Evolutionary conservation across 257 asterid species (phyloP).

Genomic region (Mentha longifolia): DNA sequence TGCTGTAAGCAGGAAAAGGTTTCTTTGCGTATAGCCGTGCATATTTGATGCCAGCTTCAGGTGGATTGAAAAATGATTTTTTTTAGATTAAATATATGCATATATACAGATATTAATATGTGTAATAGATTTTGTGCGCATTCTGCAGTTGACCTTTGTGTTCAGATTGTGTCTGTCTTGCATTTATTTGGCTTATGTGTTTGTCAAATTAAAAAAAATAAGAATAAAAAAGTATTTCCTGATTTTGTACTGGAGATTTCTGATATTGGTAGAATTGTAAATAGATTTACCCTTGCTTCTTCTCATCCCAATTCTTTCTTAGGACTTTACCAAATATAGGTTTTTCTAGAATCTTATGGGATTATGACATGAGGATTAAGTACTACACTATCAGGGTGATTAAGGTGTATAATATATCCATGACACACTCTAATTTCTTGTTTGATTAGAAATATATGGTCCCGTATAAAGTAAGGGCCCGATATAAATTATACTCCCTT

Average conservation of each 20-base stretch:
- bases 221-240: not conserved
- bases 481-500: too few relatives aligned
- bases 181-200: conserved; percentile 13
- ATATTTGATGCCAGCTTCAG: conserved; percentile 40
- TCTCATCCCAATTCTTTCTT: not conserved
- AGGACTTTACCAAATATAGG: not conserved
- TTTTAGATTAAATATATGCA: conserved; percentile 8
- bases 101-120: not conserved
- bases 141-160: conserved; percentile 26
- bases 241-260: conserved; percentile 22
- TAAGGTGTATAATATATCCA: too few relatives aligned
- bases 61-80: conserved; percentile 33
- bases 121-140: conserved; percentile 15
- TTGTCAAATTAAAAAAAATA: not conserved
- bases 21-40: conserved; percentile 30
- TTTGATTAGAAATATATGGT: too few relatives aligned
- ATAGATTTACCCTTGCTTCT: too few relatives aligned
- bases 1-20: conserved; percentile 31
- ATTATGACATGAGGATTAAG: too few relatives aligned
- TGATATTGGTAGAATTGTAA: conserved; percentile 1
- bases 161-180: conserved; percentile 18
- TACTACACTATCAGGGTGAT: too few relatives aligned
- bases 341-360: not conserved
- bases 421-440: too few relatives aligned
- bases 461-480: too few relatives aligned